Evolutionary conservation across 2,329 filamentous ascomycete genomes (phyloP), one percentile per base, ranked within the genome.

Genomic region (Botrytis fabae): DNA sequence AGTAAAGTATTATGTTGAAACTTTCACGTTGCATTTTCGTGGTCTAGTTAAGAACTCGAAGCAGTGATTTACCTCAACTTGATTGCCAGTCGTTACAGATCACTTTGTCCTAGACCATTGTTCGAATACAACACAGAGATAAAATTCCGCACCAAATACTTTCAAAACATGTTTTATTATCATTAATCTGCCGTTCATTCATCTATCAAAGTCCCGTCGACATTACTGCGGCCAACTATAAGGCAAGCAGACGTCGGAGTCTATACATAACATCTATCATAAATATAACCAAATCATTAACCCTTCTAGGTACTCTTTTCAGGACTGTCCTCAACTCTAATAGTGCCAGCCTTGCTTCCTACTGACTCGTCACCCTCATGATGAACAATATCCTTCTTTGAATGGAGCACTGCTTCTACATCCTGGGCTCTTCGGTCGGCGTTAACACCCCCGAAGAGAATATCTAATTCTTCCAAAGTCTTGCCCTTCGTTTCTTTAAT

Each of bases 401-500:
- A 54, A 35, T 72, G 74, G 14, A 75, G 40, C 16, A 74, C 73
- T 20, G 62, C 59, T 68, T 75, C 74, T 22, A 75, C 68, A 66
- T 75, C 74, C 14, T 64, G 68, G 54, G 70, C 70, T 51, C 74
- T 63, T 28, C 38, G 44, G 7, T 72, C 70, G 6, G 60, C 73
- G 51, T 73, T 63, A 16, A 74, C 38, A 46, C n/a, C 42, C 16
- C 73, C 74, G 35, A 79, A 79, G 28, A 79, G 42, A 28, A 77
- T 75, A 73, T 79, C 82, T 74, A 84, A 83, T 77, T 91, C 87
- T 81, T 93, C 91, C 64, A 92, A 85, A 0, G 86, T 88, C 28
- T 91, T 83, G 46, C 90, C 90, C 82, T 92, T 91, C 66, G 91
- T 92, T 82, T 92, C 90, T 76, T 90, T 89, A 74, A 92, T 83